Conservation (phyloP, 2,329 filamentous ascomycete species). For the Hymenoscyphus fraxineus region DNA sequence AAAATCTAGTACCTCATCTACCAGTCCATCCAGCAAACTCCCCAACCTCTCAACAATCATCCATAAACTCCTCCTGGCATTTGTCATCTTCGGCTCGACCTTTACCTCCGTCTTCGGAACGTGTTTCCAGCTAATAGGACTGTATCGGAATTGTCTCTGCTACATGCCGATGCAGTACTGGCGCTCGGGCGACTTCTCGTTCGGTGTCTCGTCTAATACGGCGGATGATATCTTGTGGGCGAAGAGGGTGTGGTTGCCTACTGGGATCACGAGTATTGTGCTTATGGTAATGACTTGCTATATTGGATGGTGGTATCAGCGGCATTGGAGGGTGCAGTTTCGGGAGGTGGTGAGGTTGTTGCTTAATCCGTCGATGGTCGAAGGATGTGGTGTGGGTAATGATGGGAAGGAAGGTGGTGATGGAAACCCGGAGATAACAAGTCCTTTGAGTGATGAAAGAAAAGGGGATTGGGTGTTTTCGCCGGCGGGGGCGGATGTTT, state of each 20-base stretch:
- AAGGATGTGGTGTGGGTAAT: neutral
- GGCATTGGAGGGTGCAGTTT: constrained; percentile 4
- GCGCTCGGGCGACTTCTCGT: neutral
- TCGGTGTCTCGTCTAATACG: constrained; percentile 11
- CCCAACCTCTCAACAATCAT: neutral
- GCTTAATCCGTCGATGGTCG: neutral
- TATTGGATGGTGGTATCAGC: constrained; percentile 21
- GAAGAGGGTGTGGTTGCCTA: constrained; percentile 15
- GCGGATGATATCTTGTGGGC: constrained; percentile 8
- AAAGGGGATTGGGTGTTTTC: neutral
- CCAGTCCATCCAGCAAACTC: neutral
- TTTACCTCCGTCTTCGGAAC: constrained; percentile 15
- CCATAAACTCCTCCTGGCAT: constrained; percentile 2
- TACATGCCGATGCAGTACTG: constrained; percentile 11
- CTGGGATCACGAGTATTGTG: constrained; percentile 12
- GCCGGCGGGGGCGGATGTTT: neutral
- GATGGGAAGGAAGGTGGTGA: neutral
- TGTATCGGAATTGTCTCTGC: constrained; percentile 21
- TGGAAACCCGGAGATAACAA: neutral
- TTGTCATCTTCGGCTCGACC: constrained; percentile 3
- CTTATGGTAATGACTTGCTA: constrained; percentile 16
- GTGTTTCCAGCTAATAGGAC: constrained; percentile 17
- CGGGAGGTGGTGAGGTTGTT: neutral
- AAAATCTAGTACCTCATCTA: neutral
- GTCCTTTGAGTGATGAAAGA: neutral